These are phyloP conservation scores for Rosa lucieae DNA, from an alignment of 306 rosid species.

Conservation along the genomic window DNA sequence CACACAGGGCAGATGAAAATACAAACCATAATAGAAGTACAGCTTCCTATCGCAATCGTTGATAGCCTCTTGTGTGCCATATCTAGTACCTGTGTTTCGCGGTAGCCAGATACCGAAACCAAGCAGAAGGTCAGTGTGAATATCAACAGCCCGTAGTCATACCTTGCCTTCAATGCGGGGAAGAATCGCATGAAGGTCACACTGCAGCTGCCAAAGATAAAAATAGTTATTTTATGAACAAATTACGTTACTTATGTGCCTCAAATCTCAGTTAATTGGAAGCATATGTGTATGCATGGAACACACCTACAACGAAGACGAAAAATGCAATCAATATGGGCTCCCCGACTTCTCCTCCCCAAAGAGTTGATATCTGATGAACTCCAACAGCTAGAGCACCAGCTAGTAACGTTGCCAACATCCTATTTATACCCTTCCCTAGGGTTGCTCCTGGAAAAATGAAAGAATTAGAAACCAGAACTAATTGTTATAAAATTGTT, in stretches of 20 bases:
- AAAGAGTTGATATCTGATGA: conserved; percentile 30
- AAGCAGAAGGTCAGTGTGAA: conserved; percentile 26
- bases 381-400: conserved; percentile 35
- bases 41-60: too few relatives aligned
- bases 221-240: too few relatives aligned
- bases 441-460: conserved; percentile 42
- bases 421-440: conserved; percentile 39
- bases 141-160: conserved; percentile 27
- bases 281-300: not conserved
- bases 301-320: conserved; percentile 17
- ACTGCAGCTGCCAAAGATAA: not conserved
- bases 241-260: too few relatives aligned
- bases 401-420: conserved; percentile 34
- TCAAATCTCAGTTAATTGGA: not conserved
- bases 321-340: conserved; percentile 25
- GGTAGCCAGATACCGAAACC: conserved; percentile 24
- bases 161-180: conserved; percentile 27
- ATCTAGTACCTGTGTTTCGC: not conserved
- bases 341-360: conserved; percentile 29
- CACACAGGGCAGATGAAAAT: too few relatives aligned
- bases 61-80: too few relatives aligned
- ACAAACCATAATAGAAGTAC: too few relatives aligned
- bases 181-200: conserved; percentile 25
- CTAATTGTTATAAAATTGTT: too few relatives aligned
- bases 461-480: not conserved